Evolutionary conservation across 257 asterid genomes (phyloP).

Genomic region (Verbascum thapsus): DNA sequence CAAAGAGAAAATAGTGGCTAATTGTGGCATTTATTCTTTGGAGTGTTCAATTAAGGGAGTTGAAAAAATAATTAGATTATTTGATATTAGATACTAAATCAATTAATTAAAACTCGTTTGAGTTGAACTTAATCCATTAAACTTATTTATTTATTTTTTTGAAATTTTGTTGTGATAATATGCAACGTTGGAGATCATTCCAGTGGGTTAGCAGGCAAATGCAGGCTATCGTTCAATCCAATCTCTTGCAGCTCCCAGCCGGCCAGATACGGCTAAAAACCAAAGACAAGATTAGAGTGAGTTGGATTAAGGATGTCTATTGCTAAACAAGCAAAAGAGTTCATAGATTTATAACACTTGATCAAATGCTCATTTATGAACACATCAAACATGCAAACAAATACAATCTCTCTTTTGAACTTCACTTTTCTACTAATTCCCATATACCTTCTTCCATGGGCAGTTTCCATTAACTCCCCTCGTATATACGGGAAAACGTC

Average conservation of each 20-base stretch:
- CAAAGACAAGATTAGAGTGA: background rate
- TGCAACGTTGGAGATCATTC: no score
- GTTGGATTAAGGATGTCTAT: background rate
- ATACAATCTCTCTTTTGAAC: background rate
- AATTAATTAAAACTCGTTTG: no score
- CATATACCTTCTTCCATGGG: background rate
- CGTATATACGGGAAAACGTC: slow-evolving; percentile 15
- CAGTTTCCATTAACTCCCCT: background rate
- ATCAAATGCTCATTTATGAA: background rate
- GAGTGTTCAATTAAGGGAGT: no score
- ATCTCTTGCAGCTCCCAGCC: background rate
- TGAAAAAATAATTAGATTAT: no score
- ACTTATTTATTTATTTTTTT: no score
- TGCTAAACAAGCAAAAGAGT: no score
- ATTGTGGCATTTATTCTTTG: no score
- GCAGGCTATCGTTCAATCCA: slow-evolving; percentile 27
- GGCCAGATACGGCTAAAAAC: background rate
- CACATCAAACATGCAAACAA: slow-evolving; percentile 20
- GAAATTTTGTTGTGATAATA: no score
- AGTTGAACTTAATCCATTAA: no score
- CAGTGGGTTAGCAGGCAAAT: no score
- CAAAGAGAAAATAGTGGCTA: no score
- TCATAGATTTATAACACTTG: background rate
- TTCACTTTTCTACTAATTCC: slow-evolving; percentile 6
- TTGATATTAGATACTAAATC: no score